These are phyloP conservation scores for Tolypocladium ovalisporum DNA, from an alignment of 2,329 filamentous ascomycete species.

Conservation along the genomic window DNA sequence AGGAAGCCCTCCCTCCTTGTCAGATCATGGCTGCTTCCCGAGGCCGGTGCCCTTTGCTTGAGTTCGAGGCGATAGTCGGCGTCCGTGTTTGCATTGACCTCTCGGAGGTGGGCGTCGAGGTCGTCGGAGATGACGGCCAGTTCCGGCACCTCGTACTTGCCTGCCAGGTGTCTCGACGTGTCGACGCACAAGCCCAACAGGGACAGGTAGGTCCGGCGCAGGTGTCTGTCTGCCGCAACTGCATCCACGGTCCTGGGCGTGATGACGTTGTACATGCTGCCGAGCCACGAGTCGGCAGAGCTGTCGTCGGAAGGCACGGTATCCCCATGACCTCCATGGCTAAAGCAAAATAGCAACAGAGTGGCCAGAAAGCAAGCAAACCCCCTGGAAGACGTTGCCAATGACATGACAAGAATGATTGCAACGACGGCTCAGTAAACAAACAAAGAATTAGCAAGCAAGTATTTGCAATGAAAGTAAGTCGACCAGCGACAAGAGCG, in stretches of 20 bases:
- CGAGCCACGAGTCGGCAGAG: not conserved
- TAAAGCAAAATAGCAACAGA: not conserved
- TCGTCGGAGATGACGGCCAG: slow-evolving; percentile 4
- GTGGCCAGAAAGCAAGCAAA: not conserved
- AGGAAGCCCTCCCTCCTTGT: not conserved
- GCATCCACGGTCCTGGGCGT: not conserved
- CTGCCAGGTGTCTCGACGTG: slow-evolving; percentile 5
- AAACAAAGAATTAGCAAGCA: not conserved
- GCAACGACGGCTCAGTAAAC: no score
- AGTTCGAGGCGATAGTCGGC: not conserved
- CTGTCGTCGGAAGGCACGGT: no score
- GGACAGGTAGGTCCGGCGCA: slow-evolving; percentile 7
- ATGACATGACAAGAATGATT: not conserved
- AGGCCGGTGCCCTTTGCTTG: not conserved
- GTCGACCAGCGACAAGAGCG: not conserved
- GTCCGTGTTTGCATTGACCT: not conserved
- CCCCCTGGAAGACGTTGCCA: not conserved
- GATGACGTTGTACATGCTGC: not conserved
- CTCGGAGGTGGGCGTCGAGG: slow-evolving; percentile 4
- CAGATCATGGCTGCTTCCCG: not conserved
- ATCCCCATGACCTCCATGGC: not conserved
- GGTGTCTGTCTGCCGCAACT: not conserved
- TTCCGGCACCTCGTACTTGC: slow-evolving; percentile 3
- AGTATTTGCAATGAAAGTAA: not conserved
- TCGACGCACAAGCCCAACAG: slow-evolving; percentile 7